A percentile compares a stretch with the other conserved stretches of the same genome.
phyloP scores from a whole-genome alignment of 768 basidiomycete species.

The Boletellus ananiceps region DNA sequence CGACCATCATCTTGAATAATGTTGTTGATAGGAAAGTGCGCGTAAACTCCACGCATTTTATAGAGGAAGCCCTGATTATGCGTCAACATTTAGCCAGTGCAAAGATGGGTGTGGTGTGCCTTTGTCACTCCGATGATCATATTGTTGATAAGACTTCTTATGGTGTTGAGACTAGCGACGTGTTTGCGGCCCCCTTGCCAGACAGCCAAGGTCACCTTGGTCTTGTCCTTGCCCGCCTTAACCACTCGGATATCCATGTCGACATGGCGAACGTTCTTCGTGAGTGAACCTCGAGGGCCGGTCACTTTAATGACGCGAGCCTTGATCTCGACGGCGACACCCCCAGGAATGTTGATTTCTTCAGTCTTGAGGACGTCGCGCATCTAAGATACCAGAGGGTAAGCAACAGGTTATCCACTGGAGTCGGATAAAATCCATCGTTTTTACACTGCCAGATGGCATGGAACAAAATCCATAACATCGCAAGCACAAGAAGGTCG shows the following conservation, averaged over 20 bases:
- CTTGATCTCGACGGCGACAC: slow-evolving; percentile 83
- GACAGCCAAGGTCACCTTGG: slow-evolving; percentile 82
- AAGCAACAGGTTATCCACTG: slow-evolving; percentile 31
- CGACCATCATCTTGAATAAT: slow-evolving; percentile 78
- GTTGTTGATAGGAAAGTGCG: slow-evolving; percentile 99
- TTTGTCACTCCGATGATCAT: slow-evolving; percentile 98
- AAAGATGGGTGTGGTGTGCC: slow-evolving; percentile 37
- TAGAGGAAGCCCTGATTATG: slow-evolving; percentile 86
- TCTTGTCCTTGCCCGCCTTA: slow-evolving; percentile 61
- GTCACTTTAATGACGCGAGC: slow-evolving; percentile 87
- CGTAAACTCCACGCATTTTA: slow-evolving; percentile 99
- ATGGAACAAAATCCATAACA: slow-evolving; percentile 2
- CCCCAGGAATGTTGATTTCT: slow-evolving; percentile 85
- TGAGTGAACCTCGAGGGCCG: slow-evolving; percentile 89
- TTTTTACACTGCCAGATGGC: neutral
- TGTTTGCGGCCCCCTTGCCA: slow-evolving; percentile 99
- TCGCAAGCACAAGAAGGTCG: neutral
- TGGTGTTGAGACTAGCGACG: slow-evolving; percentile 95
- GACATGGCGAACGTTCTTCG: slow-evolving; percentile 89
- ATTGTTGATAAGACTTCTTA: slow-evolving; percentile 92
- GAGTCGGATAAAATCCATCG: slow-evolving; percentile 38
- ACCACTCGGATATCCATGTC: slow-evolving; percentile 89
- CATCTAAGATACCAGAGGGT: slow-evolving; percentile 51
- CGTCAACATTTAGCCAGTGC: slow-evolving; percentile 3
- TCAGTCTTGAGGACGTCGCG: slow-evolving; percentile 91